These are phyloP conservation scores for Gastrolobium villosum DNA, from an alignment of 306 rosid genomes.

Conservation along the genomic window DNA sequence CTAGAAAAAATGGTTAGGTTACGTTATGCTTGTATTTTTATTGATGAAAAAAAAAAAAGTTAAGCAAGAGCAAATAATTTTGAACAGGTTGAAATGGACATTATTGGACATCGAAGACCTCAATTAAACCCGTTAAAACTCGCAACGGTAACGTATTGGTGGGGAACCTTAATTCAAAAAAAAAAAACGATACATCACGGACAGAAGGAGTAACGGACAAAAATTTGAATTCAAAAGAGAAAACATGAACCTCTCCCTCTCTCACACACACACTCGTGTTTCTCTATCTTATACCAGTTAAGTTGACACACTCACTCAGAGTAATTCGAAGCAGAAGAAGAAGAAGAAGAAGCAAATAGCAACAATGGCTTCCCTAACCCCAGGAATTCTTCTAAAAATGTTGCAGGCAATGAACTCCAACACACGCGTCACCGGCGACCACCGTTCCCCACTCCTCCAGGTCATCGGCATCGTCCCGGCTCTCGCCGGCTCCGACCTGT, in stretches of 20 bases:
- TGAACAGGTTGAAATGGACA: not conserved
- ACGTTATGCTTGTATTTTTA: too few species aligned
- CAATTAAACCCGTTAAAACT: not conserved
- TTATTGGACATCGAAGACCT: not conserved
- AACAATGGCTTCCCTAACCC: slow-evolving; percentile 89
- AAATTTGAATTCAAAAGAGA: slow-evolving; percentile 34
- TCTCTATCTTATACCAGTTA: too few species aligned
- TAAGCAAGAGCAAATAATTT: too few species aligned
- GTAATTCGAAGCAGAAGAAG: not conserved
- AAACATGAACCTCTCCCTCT: not conserved
- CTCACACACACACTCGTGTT: not conserved
- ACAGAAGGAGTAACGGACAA: slow-evolving; percentile 25
- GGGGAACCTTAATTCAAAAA: slow-evolving; percentile 40
- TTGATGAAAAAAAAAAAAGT: too few species aligned
- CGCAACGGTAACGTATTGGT: slow-evolving; percentile 41
- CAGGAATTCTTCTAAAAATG: slow-evolving; percentile 83
- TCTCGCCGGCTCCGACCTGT: slow-evolving; percentile 85
- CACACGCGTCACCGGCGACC: slow-evolving; percentile 95
- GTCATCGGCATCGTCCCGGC: slow-evolving; percentile 94
- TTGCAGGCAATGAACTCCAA: slow-evolving; percentile 86
- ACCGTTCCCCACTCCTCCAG: slow-evolving; percentile 95
- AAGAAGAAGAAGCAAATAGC: not conserved
- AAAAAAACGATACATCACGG: not conserved
- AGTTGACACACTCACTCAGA: not conserved
- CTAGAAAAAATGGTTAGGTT: too few species aligned